These are phyloP conservation scores for Microsporum ferrugineum DNA, from an alignment of 2,329 filamentous ascomycete species.

Conservation along the genomic window DNA sequence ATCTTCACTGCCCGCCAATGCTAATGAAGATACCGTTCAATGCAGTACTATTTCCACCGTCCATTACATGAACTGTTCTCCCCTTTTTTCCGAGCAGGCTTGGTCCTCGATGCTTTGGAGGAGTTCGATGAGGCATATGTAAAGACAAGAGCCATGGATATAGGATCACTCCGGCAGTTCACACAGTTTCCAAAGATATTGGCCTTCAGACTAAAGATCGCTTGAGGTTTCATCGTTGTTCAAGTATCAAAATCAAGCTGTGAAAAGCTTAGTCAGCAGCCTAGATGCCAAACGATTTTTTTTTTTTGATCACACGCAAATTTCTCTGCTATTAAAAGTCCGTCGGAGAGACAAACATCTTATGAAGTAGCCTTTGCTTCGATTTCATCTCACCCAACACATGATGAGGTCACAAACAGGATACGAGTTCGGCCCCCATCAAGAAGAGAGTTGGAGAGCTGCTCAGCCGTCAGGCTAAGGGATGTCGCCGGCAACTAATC, in stretches of 20 bases:
- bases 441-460: neutral
- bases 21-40: constrained; percentile 11
- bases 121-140: constrained; percentile 33
- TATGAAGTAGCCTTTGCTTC: neutral
- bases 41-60: constrained; percentile 33
- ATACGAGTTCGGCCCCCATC: neutral
- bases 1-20: neutral
- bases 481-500: neutral
- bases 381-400: neutral
- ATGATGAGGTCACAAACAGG: neutral
- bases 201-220: constrained; percentile 12
- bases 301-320: no score
- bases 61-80: constrained; percentile 37
- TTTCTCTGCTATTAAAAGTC: neutral
- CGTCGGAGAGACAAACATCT: neutral
- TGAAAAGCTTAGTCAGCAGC: neutral
- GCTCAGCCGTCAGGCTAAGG: neutral
- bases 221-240: neutral
- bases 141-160: constrained; percentile 2
- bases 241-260: neutral
- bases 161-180: constrained; percentile 10
- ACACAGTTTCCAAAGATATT: constrained; percentile 15
- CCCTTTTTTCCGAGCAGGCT: constrained; percentile 33
- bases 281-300: neutral
- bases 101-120: constrained; percentile 39